Evolutionary conservation across 2,329 filamentous ascomycete genomes (phyloP), one percentile per base, ranked within the genome.

Genomic region (Exophiala oligosperma): DNA sequence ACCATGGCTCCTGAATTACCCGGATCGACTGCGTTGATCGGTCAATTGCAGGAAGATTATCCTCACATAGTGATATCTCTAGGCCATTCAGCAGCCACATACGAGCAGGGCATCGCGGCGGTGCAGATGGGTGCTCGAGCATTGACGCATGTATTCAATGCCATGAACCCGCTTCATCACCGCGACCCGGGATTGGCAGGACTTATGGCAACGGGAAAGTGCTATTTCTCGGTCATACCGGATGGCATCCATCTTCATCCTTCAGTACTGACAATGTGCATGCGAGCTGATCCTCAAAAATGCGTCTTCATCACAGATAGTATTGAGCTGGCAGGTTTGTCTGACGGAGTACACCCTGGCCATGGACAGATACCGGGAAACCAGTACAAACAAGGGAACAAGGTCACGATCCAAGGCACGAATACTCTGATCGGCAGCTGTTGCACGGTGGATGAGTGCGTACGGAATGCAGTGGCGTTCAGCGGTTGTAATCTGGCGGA

Each of bases 211-310:
- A 44, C 57, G 56, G 29, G 26, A 3, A 60, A 72, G 8, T 79
- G 81, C 1, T 84, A 77, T 67, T 84, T 76, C 69, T 78, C 76
- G 23, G 68, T 84, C 47, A 83, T 84, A 26, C 71, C 81, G 2
- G 82, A 84, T 58, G 78, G 78, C 32, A 75, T 82, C 51, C 82
- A 84, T 59, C 68, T 84, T 2, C 80, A 84, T 62, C 80, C 81
- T 0, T 68, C 70, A 14, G 75, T 82, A 1, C 73, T 80, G 0
- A 75, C 75, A 0, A 71, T 84, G 32, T 75, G 82, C 2, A 77
- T 81, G 66, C 73, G 75, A 23, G 68, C 77, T 1, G 76, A 77
- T 32, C 79, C 79, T 1, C 60, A 67, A 12, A 76, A 77, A 57
- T 77, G 78, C 60, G 79, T 84, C 49, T 68, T 82, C 47, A 76